Conservation (phyloP, 176 grass and related monocot species). For the Lolium multiflorum region DNA sequence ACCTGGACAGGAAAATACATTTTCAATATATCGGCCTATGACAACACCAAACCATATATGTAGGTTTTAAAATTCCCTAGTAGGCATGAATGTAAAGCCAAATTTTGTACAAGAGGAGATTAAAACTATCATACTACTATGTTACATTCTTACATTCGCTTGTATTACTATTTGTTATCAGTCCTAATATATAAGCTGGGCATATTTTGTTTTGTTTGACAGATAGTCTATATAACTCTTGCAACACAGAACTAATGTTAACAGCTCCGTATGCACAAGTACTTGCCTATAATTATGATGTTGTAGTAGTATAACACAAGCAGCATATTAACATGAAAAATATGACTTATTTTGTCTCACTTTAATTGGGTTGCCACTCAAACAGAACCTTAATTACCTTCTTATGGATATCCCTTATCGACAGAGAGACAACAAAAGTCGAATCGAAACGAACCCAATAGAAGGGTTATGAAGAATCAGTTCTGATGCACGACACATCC, state of each 20-base stretch:
- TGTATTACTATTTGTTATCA: too few species aligned
- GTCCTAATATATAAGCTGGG: too few species aligned
- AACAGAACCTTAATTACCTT: neutral
- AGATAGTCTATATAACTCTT: neutral
- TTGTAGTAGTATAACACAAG: neutral
- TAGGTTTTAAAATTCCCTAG: neutral
- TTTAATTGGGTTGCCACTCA: neutral
- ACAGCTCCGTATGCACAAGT: neutral
- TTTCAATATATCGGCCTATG: neutral
- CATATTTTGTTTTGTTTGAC: too few species aligned
- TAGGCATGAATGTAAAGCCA: neutral
- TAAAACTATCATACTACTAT: neutral
- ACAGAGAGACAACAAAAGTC: neutral
- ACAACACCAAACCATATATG: conserved; percentile 1
- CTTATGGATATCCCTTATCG: neutral
- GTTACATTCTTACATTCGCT: too few species aligned
- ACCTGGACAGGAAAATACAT: conserved; percentile 12
- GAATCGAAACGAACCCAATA: neutral
- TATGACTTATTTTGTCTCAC: neutral
- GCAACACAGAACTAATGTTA: neutral
- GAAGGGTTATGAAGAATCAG: neutral
- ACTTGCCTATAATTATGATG: neutral
- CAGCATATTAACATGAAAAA: neutral
- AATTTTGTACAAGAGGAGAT: neutral
- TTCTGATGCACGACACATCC: neutral